Evolutionary conservation across 805 yeast species (phyloP), one percentile per base, ranked within the genome.

Genomic region (Metschnikowia lunata): DNA sequence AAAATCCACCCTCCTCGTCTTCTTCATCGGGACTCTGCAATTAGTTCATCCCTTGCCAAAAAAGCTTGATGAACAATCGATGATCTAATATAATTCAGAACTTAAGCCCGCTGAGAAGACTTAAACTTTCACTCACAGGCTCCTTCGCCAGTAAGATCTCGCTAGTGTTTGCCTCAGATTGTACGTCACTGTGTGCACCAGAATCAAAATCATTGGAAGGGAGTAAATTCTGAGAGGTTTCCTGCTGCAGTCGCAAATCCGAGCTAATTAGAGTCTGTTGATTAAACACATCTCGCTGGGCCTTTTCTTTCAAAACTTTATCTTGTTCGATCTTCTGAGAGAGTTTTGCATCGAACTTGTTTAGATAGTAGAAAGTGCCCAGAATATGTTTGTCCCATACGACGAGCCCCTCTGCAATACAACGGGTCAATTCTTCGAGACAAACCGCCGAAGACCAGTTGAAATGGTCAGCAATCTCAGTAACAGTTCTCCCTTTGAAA

Each of bases 401-500:
- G 2, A 87, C 56, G 2, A 64, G 60, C 4, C 88, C 89, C 2
- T 63, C 58, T 2, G 67, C 71, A n/a, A 85, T 74, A 14, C 84
- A 80, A 43, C 71, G 65, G 43, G 78, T 76, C 9, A 86, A 61
- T 46, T 85, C 84, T 56, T 85, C 91, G 9, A 65, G 67, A 8
- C 88, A 74, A 11, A 86, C 78, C 26, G 78, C 76, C 32, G 82
- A 65, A 14, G 88, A 79, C 87, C 90, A 85, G 41, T 76, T 74
- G 48, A 82, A 80, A 38, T 68, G 57, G 32, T 60, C 63, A 15
- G 78, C 66, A n/a, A 76, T 67, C 30, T 74, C 77, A 4, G 70
- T 59, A 3, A 66, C 53, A 6, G 71, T 65, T 45, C 53, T 58
- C 1, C 75, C 75, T 33, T 49, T 56, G 55, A 64, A 68, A 40